Evolutionary conservation across 2,329 filamentous ascomycete species (phyloP).

Genomic region (Escovopsis sp.): DNA sequence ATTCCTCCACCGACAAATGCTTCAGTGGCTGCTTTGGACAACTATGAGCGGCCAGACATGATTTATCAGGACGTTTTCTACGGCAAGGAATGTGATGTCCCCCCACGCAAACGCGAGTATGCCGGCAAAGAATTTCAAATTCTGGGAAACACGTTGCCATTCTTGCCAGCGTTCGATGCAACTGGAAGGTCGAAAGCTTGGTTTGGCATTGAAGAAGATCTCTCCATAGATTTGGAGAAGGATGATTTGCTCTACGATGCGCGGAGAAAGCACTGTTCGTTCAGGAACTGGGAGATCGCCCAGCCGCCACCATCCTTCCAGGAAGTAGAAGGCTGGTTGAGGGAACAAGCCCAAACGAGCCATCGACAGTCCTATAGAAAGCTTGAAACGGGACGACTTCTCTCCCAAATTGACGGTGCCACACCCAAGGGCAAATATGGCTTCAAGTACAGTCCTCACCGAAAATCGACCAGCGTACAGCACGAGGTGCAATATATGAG

Average conservation of each 20-base stretch:
- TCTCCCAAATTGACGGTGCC: constrained; percentile 80
- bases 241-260: constrained; percentile 35
- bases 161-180: constrained; percentile 63
- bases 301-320: constrained; percentile 51
- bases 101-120: constrained; percentile 63
- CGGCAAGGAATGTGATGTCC: constrained; percentile 70
- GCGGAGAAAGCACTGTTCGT: constrained; percentile 37
- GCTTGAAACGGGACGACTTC: constrained; percentile 15
- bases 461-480: constrained; percentile 58
- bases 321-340: constrained; percentile 56
- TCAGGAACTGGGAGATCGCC: constrained; percentile 59
- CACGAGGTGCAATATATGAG: constrained; percentile 92
- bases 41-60: constrained; percentile 38
- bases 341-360: neutral
- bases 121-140: constrained; percentile 75
- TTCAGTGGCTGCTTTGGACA: constrained; percentile 11
- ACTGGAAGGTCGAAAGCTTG: constrained; percentile 39
- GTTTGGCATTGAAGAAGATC: constrained; percentile 35
- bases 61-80: constrained; percentile 82
- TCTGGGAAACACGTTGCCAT: constrained; percentile 60
- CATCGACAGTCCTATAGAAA: neutral
- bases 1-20: constrained; percentile 13
- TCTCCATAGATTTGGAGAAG: constrained; percentile 32
- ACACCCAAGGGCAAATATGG: constrained; percentile 72
- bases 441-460: constrained; percentile 73